phyloP scores from a whole-genome alignment of 169 alveolate species.

The Cystoisospora suis region DNA sequence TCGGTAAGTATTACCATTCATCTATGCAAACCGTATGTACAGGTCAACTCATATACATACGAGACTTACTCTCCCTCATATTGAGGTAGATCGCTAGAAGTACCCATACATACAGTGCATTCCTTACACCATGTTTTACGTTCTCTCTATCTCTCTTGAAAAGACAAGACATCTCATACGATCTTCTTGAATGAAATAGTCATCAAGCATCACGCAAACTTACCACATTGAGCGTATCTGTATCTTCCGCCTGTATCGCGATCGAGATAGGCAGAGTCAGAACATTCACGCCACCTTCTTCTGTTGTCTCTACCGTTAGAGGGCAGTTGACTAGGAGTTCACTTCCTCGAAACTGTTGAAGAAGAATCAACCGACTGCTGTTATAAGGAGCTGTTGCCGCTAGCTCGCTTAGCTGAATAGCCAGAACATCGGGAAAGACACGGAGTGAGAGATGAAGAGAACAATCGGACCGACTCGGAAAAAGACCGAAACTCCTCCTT shows the following conservation, averaged over 20 bases:
- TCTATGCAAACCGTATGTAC: no score
- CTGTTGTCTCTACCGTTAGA: constrained; percentile 78
- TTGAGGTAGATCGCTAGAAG: no score
- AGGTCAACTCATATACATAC: no score
- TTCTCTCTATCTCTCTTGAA: no score
- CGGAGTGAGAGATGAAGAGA: no score
- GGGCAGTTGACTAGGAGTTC: constrained; percentile 86
- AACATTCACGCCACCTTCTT: constrained; percentile 79
- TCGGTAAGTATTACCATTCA: no score
- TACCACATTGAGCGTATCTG: constrained; percentile 77
- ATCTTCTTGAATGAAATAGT: not conserved
- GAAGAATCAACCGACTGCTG: constrained; percentile 71
- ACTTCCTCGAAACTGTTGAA: constrained; percentile 80
- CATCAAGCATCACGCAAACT: not conserved
- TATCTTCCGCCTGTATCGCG: constrained; percentile 79
- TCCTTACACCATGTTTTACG: no score
- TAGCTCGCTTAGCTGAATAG: constrained; percentile 67
- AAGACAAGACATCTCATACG: not conserved
- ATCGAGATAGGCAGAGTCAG: constrained; percentile 87
- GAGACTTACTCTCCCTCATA: no score
- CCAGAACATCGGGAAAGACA: not conserved
- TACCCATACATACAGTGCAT: not conserved
- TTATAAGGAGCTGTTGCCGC: constrained; percentile 73
- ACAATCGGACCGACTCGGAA: no score
- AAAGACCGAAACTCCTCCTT: no score